Percentiles rank a stretch among this genome's conserved stretches.
phyloP scores from a whole-genome alignment of 768 basidiomycete genomes.

The Tricholoma flavovirens region DNA sequence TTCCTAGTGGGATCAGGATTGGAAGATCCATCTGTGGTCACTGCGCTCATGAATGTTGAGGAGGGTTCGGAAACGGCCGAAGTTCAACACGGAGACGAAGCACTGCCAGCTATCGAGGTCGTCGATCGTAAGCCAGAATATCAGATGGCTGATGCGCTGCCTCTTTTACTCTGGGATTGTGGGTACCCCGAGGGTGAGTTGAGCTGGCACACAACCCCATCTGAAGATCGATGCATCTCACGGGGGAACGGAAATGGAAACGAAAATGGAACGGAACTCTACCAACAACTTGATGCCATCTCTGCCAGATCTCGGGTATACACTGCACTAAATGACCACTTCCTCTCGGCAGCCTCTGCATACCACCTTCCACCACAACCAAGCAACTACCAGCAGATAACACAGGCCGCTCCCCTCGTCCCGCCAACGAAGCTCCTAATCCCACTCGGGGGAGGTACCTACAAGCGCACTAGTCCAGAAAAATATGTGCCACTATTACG shows the following conservation, averaged over 20 bases:
- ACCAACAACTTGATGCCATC: constrained; percentile 48
- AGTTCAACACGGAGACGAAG: constrained; percentile 18
- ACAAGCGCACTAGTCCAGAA: constrained; percentile 39
- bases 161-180: constrained; percentile 90
- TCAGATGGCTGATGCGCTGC: constrained; percentile 89
- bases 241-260: constrained; percentile 15
- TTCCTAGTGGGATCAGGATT: constrained; percentile 83
- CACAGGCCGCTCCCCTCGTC: constrained; percentile 1
- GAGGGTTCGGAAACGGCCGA: constrained; percentile 31
- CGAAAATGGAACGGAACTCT: constrained; percentile 33
- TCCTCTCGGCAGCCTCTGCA: constrained; percentile 47
- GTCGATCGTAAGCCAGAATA: constrained; percentile 81
- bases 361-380: constrained; percentile 42
- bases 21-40: constrained; percentile 66
- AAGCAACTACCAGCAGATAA: constrained; percentile 28
- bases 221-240: constrained; percentile 13
- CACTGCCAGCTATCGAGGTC: constrained; percentile 33
- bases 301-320: constrained; percentile 60
- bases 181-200: constrained; percentile 62
- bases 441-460: constrained; percentile 71
- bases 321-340: constrained; percentile 59
- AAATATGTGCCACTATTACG: constrained; percentile 66
- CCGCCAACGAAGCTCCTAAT: constrained; percentile 30
- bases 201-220: constrained; percentile 54
- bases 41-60: constrained; percentile 68